Evolutionary conservation across 2,329 filamentous ascomycete species (phyloP), one percentile per base, ranked within the genome.

Genomic region (Fusarium tanahbumbuense): DNA sequence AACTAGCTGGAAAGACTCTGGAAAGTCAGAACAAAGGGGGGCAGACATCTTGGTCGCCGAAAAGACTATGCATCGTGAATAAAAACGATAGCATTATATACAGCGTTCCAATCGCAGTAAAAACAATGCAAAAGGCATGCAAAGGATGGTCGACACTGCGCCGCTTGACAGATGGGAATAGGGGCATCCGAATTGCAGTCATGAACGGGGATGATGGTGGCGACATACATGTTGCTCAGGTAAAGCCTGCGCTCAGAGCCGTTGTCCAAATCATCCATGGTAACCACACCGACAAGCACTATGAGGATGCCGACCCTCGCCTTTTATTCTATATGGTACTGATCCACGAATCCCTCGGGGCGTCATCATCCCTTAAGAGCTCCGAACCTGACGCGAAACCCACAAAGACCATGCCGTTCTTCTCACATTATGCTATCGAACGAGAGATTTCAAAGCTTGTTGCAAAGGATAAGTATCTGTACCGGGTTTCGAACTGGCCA

Each of bases 301-400:
- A 57, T 18, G 13, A n/a, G 13, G 22, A 23, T 4, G 46, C 50
- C 18, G 58, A 47, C 12, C 52, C 72, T 22, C 50, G 52, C 6
- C 16, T 65, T 27, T 20, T 74, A 3, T 73, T 64, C 30, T 71
- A 71, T 44, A 54, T 71, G 22, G 41, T 32, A 4, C 60, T 68
- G 13, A 27, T 70, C 3, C 56, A 64, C 30, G 23, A 57, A 32
- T 67, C 53, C 45, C 40, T 74, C 12, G 58, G 64, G 6, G 25
- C 27, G 7, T 64, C 69, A 8, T 23, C 9, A 8, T 41, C 18
- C 20, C 16, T 41, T 9, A 8, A 10, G 12, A 15, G 37, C 30
- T 25, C 54, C 1, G 64, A 44, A 16, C 16, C 15, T 12, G 12
- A 18, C 8, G 16, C n/a, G 15, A n/a, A 4, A 18, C 8, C 1